Conservation (phyloP, 305 asterid species). For the Fraxinus ornus region DNA sequence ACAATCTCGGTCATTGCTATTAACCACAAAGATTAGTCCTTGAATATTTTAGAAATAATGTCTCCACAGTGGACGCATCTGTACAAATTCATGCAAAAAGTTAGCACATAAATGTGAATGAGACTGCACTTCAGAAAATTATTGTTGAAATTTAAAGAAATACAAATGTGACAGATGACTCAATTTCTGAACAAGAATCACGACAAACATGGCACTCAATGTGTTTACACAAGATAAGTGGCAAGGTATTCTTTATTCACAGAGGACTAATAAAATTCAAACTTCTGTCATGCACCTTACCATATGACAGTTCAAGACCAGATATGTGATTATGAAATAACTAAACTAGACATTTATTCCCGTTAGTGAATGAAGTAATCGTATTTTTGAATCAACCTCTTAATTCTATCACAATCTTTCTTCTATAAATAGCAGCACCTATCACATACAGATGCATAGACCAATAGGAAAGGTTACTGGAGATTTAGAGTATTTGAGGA, state of each 20-base stretch:
- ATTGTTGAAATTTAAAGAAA: not conserved
- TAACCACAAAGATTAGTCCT: conserved; percentile 61
- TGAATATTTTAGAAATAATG: conserved; percentile 65
- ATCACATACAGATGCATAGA: too few species aligned
- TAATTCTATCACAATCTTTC: too few species aligned
- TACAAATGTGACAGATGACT: not conserved
- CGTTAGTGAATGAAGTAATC: too few species aligned
- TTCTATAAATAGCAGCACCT: too few species aligned
- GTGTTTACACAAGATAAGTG: not conserved
- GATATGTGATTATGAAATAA: not conserved
- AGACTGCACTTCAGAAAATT: not conserved
- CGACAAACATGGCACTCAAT: not conserved
- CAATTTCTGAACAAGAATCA: not conserved
- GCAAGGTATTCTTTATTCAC: not conserved
- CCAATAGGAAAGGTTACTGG: too few species aligned
- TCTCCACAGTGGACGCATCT: conserved; percentile 68
- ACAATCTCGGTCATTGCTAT: conserved; percentile 64
- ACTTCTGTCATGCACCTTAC: not conserved
- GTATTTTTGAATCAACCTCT: too few species aligned
- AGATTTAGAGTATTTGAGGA: too few species aligned
- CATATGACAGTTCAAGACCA: not conserved
- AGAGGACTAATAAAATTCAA: not conserved
- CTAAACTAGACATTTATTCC: too few species aligned
- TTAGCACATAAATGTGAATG: not conserved
- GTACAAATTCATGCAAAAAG: conserved; percentile 20